Conservation (phyloP, 2,329 filamentous ascomycete species). For the Ophiocordyceps camponoti-floridani region DNA sequence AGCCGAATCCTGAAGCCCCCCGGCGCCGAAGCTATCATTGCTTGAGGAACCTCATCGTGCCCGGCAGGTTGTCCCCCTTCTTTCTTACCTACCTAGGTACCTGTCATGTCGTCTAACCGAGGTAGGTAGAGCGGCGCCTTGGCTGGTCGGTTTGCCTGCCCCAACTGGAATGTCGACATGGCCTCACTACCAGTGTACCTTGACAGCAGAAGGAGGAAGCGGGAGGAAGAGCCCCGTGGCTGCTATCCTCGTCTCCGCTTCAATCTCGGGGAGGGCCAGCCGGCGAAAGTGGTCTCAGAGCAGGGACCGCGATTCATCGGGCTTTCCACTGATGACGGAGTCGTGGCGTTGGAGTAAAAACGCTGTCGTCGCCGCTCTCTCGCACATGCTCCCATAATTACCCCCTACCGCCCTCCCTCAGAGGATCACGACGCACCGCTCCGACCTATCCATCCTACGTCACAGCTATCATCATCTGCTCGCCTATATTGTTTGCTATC, state of each 20-base stretch:
- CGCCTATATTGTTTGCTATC: background rate
- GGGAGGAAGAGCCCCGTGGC: background rate
- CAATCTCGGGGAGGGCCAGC: background rate
- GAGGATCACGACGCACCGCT: background rate
- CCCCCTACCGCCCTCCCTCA: background rate
- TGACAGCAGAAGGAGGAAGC: background rate
- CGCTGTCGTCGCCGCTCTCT: background rate
- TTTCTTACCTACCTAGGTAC: too few species aligned
- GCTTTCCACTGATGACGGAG: background rate
- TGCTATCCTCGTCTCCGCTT: background rate
- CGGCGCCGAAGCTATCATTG: background rate
- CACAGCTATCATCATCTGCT: background rate
- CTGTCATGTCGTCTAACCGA: background rate
- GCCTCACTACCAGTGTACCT: background rate
- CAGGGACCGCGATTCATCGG: background rate
- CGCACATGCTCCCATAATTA: background rate
- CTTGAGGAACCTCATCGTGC: background rate
- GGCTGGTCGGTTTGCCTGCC: background rate
- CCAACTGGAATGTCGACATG: background rate
- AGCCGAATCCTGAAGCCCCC: background rate
- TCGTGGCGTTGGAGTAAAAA: background rate
- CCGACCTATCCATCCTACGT: background rate
- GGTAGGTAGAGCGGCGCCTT: background rate
- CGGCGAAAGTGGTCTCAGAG: background rate
- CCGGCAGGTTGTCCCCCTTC: background rate